Evolutionary conservation across 306 rosid species (phyloP), one percentile per base, ranked within the genome.

Genomic region (Psophocarpus tetragonolobus): DNA sequence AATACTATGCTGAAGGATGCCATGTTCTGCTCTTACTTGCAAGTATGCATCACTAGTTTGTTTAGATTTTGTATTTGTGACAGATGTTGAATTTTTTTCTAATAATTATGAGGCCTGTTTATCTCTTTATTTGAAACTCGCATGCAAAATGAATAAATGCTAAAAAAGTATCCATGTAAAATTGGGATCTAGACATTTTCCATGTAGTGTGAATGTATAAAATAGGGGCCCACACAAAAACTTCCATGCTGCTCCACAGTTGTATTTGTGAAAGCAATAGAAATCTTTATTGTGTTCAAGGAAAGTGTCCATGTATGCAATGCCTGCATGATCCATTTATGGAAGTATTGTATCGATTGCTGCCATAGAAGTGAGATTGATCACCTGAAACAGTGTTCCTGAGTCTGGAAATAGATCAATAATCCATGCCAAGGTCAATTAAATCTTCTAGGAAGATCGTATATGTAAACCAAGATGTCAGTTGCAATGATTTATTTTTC

Each of bases 401-500:
- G 89, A 84, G 87, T 90, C 78, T 89, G 89, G 93, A 92, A 87
- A 82, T 86, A 91, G 84, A 89, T 90, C 92, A 89, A 84, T 86
- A 88, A 84, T 91, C 96, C 87, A 84, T 96, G 94, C 87, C 89
- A 91, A 90, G 91, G 90, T 85, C 93, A 75, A 90, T 86, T 88
- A 86, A 92, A 88, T 85, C 88, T 84, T 79, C 86, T 95, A 89
- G 93, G 97, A 88, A 87, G 92, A 85, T 87, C 92, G 71, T 92
- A 81, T 89, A 82, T 87, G 87, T 86, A 91, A 87, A 86, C 98
- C 88, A 88, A 87, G 93, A 90, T 96, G 91, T 88, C 97, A 93
- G 99, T 96, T 96, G 90, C 90, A 92, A 88, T 92, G 87, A 87
- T 91, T 92, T 96, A 76, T 92, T 93, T 91, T 80, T 91, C 87